These are phyloP conservation scores for Rheum nobile DNA, from an alignment of 148 eudicot genomes.

Conservation along the genomic window DNA sequence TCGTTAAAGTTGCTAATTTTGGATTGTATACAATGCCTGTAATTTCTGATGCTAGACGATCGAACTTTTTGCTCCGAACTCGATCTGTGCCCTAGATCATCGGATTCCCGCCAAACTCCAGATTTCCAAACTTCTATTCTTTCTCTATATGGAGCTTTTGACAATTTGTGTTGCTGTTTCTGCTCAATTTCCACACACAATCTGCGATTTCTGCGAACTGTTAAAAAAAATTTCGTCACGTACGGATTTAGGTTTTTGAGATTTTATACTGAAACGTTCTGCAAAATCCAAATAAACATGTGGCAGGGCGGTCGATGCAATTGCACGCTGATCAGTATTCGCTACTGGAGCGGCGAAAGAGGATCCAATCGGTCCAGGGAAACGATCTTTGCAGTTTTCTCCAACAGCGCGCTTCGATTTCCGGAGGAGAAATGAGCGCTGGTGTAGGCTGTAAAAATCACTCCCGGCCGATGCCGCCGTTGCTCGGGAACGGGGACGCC, in stretches of 20 bases:
- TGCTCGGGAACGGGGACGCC: slow-evolving; percentile 14
- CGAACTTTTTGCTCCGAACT: neutral
- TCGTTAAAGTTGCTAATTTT: neutral
- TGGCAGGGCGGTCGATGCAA: slow-evolving; percentile 2
- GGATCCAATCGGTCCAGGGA: neutral
- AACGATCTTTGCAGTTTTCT: neutral
- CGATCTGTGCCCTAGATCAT: slow-evolving; percentile 4
- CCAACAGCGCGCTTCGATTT: neutral
- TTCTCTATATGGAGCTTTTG: neutral
- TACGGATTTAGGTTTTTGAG: neutral
- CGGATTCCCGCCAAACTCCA: slow-evolving; percentile 6
- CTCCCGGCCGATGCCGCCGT: slow-evolving; percentile 3
- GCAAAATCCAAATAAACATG: neutral
- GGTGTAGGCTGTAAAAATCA: neutral
- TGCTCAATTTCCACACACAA: neutral
- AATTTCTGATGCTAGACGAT: neutral
- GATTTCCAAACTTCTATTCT: neutral
- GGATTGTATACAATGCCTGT: neutral
- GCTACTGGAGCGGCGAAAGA: neutral
- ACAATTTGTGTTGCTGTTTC: neutral
- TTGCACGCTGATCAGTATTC: slow-evolving; percentile 1
- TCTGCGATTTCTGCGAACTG: neutral
- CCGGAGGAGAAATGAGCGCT: neutral
- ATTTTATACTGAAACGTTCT: neutral
- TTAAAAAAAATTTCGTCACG: neutral